Evolutionary conservation across 768 basidiomycete genomes (phyloP).

Genomic region (Strobilomyces dryophilus): DNA sequence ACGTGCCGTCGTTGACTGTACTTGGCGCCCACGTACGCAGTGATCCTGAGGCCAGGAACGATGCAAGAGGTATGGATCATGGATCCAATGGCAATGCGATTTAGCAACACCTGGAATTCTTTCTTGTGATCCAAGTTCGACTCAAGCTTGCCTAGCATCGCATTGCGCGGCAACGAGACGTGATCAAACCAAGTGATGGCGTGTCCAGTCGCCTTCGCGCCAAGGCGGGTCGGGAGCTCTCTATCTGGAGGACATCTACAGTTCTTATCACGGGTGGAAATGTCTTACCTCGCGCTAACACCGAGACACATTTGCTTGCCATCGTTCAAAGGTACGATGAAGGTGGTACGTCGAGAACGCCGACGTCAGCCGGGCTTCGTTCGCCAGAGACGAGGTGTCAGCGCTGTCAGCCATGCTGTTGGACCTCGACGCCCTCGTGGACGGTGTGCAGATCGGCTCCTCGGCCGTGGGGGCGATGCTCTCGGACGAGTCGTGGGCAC

Average conservation of each 20-base stretch:
- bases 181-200: background rate
- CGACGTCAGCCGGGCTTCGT: background rate
- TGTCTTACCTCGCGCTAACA: background rate
- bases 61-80: background rate
- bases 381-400: background rate
- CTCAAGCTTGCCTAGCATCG: background rate
- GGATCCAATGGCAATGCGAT: background rate
- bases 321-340: background rate
- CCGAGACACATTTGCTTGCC: background rate
- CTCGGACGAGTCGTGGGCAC: background rate
- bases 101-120: background rate
- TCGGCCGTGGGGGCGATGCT: background rate
- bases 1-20: background rate
- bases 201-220: background rate
- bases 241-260: background rate
- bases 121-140: background rate
- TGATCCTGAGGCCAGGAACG: background rate
- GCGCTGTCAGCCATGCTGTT: background rate
- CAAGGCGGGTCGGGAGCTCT: background rate
- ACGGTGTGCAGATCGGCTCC: background rate
- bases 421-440: background rate
- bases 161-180: background rate
- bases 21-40: background rate
- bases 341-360: conserved; percentile 1
- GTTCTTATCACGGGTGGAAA: background rate